Evolutionary conservation across 441 rosid genomes (phyloP), one percentile per base, ranked within the genome.

Genomic region (Erysimum cheiri): DNA sequence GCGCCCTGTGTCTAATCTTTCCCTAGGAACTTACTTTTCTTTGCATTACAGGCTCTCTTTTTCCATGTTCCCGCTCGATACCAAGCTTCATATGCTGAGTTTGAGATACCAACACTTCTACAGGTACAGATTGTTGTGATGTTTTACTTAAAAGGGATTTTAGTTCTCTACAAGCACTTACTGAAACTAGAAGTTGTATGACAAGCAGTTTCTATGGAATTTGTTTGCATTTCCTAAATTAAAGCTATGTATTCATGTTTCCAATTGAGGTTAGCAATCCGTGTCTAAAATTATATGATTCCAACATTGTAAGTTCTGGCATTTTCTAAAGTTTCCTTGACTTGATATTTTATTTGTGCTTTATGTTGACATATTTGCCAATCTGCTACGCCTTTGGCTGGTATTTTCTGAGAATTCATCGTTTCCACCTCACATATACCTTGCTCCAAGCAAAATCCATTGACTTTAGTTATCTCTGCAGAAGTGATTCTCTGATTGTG

Each of bases 51-150:
- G 99, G 82, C 85, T 72, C 91, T 92, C 76, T 88, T 83, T 83
- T 82, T 92, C 71, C 99, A 96, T 76, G 82, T 92, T 69, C 98
- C 98, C 72, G 85, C 96, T 63, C 85, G 87, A 47, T 92, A 87
- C 80, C 93, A 92, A 69, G 83, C 93, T 77, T 82, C 96, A 60
- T 91, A 79, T 86, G 83, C 94, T 15, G 99, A 96, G 40, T 72
- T 96, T 85, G 99, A 96, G 82, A 74, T 96, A 73, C 98, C 97
- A 47, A 89, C 98, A 49, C 84, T 92, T 80, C 69, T 92, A 71
- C 99, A 96, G 96, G 99, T 92, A 85, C 43, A 56, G 8, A 72
- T 61, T 57, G 19, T 14, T 61, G 65, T 63, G 32, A 56, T 47
- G 13, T 62, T 36, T 35, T 14, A 62, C 37, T 47, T 46, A 43